phyloP scores from a whole-genome alignment of 768 basidiomycete species.

The Dentipellis fragilis region DNA sequence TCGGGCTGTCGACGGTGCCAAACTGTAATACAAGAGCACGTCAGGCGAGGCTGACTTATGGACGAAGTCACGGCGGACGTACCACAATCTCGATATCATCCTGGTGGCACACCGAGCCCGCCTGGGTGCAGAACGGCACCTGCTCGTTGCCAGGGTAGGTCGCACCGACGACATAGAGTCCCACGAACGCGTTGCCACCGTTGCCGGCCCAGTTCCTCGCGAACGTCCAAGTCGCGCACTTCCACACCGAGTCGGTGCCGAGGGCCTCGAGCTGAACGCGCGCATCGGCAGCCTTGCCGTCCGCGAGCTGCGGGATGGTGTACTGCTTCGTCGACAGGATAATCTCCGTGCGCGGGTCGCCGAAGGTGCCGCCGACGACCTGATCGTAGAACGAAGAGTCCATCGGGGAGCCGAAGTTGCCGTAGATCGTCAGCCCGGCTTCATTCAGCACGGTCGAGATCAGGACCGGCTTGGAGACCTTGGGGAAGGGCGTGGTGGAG shows the following conservation, averaged over 20 bases:
- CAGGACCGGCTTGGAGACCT: conserved; percentile 54
- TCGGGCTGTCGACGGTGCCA: conserved; percentile 50
- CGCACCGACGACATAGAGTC: conserved; percentile 52
- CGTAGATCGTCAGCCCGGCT: conserved; percentile 54
- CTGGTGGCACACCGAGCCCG: conserved; percentile 63
- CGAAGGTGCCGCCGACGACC: conserved; percentile 36
- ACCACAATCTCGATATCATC: conserved; percentile 78
- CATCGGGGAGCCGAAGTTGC: conserved; percentile 29
- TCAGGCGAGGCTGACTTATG: background rate
- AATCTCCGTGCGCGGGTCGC: conserved; percentile 29
- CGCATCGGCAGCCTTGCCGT: conserved; percentile 32
- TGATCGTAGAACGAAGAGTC: conserved; percentile 26
- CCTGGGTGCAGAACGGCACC: conserved; percentile 43
- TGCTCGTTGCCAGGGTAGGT: conserved; percentile 60
- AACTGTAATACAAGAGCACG: conserved; percentile 15
- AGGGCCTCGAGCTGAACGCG: conserved; percentile 46
- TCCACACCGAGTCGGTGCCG: conserved; percentile 64
- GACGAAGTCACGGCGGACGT: conserved; percentile 21
- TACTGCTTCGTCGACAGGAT: conserved; percentile 42
- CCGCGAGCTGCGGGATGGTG: conserved; percentile 19
- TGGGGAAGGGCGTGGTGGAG: conserved; percentile 47
- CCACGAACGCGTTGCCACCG: conserved; percentile 62
- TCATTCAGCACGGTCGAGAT: conserved; percentile 67
- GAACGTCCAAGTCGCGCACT: conserved; percentile 63
- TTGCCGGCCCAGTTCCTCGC: conserved; percentile 54